A percentile compares a stretch with the other conserved stretches of the same genome.
These are phyloP conservation scores for Yamadazyma takamatsuzukensis DNA, from an alignment of 805 yeast species.

Conservation along the genomic window DNA sequence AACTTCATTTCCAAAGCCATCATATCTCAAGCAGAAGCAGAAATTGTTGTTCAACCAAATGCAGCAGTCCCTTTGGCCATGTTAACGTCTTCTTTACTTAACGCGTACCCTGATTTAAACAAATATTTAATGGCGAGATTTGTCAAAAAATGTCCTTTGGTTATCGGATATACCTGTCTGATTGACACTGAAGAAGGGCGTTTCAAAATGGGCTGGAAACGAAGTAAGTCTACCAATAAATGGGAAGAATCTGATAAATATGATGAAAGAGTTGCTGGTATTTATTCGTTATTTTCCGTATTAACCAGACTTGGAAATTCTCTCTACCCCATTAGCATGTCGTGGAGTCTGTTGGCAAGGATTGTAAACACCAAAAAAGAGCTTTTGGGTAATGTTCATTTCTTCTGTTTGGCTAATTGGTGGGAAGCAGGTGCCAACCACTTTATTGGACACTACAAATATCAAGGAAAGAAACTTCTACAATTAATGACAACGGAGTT, in stretches of 20 bases:
- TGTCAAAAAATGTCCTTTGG: conserved; percentile 85
- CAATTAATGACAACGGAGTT: conserved; percentile 7
- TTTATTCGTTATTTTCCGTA: conserved; percentile 74
- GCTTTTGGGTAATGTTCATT: conserved; percentile 65
- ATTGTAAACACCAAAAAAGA: conserved; percentile 53
- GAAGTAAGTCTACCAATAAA: conserved; percentile 38
- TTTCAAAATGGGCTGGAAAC: conserved; percentile 81
- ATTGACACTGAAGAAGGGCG: conserved; percentile 83
- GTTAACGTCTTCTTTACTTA: conserved; percentile 53
- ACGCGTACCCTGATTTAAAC: conserved; percentile 45
- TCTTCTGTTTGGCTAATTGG: conserved; percentile 72
- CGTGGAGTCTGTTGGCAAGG: conserved; percentile 76
- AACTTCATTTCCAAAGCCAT: conserved; percentile 83
- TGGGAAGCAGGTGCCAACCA: conserved; percentile 79
- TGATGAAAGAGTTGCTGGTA: conserved; percentile 85
- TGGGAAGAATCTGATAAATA: conserved; percentile 67
- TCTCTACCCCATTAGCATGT: conserved; percentile 46
- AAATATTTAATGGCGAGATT: conserved; percentile 71
- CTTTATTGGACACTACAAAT: conserved; percentile 56
- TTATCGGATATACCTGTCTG: conserved; percentile 75
- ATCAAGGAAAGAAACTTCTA: conserved; percentile 57
- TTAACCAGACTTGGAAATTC: conserved; percentile 47
- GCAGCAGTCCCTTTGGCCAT: conserved; percentile 78
- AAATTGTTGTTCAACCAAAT: conserved; percentile 73
- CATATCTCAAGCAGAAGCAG: conserved; percentile 90